Percentiles rank a stretch among this genome's conserved stretches.
These are phyloP conservation scores for Penicillium robsamsonii DNA, from an alignment of 495 filamentous ascomycete species.

Conservation along the genomic window DNA sequence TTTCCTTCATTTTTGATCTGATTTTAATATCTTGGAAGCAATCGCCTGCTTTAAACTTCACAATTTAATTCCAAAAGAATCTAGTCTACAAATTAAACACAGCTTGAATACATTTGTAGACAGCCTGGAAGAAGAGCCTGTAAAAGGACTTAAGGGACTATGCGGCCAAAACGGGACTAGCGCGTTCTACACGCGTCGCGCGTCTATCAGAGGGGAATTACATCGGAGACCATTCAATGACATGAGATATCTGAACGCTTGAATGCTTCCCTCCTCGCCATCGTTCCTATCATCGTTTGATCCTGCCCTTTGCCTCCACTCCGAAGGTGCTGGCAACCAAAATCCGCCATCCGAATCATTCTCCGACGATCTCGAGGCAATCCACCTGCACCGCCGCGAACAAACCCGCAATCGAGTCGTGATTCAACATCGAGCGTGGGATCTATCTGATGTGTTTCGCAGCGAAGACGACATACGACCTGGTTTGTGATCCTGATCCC, in stretches of 20 bases:
- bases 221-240: conserved; percentile 7
- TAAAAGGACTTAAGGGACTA: neutral
- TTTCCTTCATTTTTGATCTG: neutral
- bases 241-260: conserved; percentile 21
- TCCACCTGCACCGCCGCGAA: conserved; percentile 51
- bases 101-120: neutral
- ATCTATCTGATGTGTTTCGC: conserved; percentile 57
- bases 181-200: conserved; percentile 36
- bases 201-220: conserved; percentile 29
- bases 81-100: neutral
- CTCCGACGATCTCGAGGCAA: conserved; percentile 62
- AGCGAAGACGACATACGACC: conserved; percentile 58
- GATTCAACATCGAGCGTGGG: conserved; percentile 63
- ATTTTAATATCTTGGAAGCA: neutral
- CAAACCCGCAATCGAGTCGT: conserved; percentile 56
- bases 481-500: conserved; percentile 32
- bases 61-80: neutral
- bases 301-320: conserved; percentile 52
- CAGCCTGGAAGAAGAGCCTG: neutral
- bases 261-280: conserved; percentile 40
- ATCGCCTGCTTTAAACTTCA: neutral
- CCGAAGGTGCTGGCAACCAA: conserved; percentile 32
- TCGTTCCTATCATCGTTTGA: conserved; percentile 50
- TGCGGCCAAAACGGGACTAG: conserved; percentile 34
- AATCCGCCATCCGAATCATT: conserved; percentile 39